A percentile compares a stretch with the other conserved stretches of the same genome.
Conservation (phyloP, 306 rosid species). For the Lotus japonicus region DNA sequence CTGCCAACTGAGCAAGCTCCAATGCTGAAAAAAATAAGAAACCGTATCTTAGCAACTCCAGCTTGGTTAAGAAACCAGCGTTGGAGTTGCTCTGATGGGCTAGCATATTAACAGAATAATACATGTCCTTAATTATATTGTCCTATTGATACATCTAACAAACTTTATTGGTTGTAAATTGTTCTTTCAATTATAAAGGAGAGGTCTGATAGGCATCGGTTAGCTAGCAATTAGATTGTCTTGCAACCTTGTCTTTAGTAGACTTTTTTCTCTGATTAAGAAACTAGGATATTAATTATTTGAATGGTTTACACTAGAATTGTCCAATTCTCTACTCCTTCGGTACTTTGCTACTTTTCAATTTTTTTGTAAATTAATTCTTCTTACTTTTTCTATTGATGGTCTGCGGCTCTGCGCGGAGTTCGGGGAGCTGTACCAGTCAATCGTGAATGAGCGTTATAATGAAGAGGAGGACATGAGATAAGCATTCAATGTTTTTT, state of each 20-base stretch:
- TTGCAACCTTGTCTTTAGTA: not conserved
- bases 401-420: too few species aligned
- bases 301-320: not conserved
- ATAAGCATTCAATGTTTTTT: conserved; percentile 82
- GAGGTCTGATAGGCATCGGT: not conserved
- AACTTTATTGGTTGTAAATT: not conserved
- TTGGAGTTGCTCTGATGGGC: too few species aligned
- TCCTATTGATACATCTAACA: too few species aligned
- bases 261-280: not conserved
- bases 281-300: not conserved
- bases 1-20: too few species aligned
- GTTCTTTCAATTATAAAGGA: not conserved
- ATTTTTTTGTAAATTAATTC: too few species aligned
- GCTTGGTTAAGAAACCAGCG: too few species aligned
- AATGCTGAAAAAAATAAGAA: too few species aligned
- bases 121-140: too few species aligned
- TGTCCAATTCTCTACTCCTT: not conserved
- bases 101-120: too few species aligned
- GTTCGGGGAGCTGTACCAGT: conserved; percentile 61
- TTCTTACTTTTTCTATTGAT: too few species aligned
- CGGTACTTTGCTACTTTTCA: not conserved
- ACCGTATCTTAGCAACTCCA: too few species aligned
- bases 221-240: not conserved
- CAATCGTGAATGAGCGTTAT: conserved; percentile 58
- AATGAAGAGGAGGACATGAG: conserved; percentile 73